These are phyloP conservation scores for Carpinus fangiana DNA, from an alignment of 306 rosid genomes.

Conservation along the genomic window DNA sequence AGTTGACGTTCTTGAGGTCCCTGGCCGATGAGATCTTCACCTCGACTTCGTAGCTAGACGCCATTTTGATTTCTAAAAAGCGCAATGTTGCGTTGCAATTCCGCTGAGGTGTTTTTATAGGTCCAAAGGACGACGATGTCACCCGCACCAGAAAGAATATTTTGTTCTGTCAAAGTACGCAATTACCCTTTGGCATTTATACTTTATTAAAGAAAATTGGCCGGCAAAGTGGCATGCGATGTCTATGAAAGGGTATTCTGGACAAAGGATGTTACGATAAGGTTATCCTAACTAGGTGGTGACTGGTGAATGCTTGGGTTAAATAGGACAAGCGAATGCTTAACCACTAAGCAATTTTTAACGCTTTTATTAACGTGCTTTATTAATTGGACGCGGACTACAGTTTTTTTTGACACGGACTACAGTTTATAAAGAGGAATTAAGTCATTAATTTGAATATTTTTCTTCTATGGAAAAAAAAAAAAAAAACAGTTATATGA, in stretches of 20 bases:
- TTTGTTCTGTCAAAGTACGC: background rate
- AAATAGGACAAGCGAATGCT: background rate
- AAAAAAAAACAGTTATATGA: too few relatives aligned
- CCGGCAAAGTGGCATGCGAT: background rate
- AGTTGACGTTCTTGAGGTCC: constrained; percentile 77
- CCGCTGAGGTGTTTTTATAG: background rate
- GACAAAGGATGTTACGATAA: background rate
- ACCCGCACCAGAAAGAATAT: background rate
- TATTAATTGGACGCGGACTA: too few relatives aligned
- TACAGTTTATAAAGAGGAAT: too few relatives aligned
- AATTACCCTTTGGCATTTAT: background rate
- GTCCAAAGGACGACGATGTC: background rate
- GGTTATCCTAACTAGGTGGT: background rate
- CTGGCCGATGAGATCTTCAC: constrained; percentile 53
- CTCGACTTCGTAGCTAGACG: constrained; percentile 62
- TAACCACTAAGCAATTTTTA: background rate
- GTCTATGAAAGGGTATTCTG: background rate
- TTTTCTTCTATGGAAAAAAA: too few relatives aligned
- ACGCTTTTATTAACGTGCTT: too few relatives aligned
- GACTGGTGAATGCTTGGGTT: background rate
- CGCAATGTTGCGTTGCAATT: background rate
- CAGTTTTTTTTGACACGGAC: too few relatives aligned
- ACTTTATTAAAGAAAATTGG: background rate
- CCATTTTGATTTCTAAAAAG: constrained; percentile 34
- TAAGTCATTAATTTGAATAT: too few relatives aligned